Conservation (phyloP, 1,284 basidiomycete genomes). For the Cryptococcus floricola region DNA sequence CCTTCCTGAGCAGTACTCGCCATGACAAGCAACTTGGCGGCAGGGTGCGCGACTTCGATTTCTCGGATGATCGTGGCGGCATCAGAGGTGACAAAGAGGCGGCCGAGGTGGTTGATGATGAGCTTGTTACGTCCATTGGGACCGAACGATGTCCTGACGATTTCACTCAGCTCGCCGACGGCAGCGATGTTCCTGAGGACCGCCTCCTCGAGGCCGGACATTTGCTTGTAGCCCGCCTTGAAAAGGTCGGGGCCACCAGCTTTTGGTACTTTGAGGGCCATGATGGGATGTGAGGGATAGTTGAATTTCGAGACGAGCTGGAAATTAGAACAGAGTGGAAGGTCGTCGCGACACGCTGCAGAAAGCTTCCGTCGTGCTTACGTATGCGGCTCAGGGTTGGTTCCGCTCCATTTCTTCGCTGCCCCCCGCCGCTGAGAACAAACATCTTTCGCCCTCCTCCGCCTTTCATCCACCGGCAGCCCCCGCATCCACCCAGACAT, state of each 20-base stretch:
- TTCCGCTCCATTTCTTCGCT: too few relatives aligned
- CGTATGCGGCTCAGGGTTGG: too few relatives aligned
- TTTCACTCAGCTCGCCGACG: constrained; percentile 86
- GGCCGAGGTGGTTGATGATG: constrained; percentile 91
- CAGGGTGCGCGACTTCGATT: constrained; percentile 54
- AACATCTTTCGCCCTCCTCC: background rate
- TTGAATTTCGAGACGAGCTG: too few relatives aligned
- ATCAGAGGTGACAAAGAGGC: constrained; percentile 96
- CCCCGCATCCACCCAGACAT: constrained; percentile 3
- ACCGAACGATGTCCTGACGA: constrained; percentile 93
- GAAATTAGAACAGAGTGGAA: too few relatives aligned
- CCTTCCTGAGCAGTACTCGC: constrained; percentile 93
- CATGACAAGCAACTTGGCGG: constrained; percentile 96
- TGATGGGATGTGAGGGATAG: constrained; percentile 41
- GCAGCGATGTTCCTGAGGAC: constrained; percentile 94
- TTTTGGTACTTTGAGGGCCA: constrained; percentile 94
- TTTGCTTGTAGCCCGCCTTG: constrained; percentile 91
- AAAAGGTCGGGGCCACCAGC: constrained; percentile 79
- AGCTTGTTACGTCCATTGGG: constrained; percentile 95
- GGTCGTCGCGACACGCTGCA: too few relatives aligned
- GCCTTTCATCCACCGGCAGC: background rate
- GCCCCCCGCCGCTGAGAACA: too few relatives aligned
- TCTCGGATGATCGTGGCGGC: constrained; percentile 98
- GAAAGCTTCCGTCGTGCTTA: too few relatives aligned
- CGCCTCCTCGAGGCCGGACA: constrained; percentile 88